Evolutionary conservation across 306 rosid genomes (phyloP).

Genomic region (Cucurbita argyrosperma): DNA sequence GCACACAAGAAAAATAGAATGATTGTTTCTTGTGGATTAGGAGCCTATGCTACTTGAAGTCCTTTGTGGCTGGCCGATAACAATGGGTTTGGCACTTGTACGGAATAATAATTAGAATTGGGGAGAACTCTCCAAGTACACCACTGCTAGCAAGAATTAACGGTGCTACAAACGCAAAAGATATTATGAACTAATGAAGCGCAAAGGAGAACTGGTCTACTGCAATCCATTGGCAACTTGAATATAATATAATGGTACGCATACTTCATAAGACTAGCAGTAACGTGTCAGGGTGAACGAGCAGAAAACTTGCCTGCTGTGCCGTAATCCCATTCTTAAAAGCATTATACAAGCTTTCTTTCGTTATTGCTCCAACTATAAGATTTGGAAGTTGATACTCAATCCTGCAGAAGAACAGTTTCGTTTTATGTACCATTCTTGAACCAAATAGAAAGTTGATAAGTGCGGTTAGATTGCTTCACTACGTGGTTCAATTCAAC

Average conservation of each 20-base stretch:
- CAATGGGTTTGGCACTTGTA: neutral
- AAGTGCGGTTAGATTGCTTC: neutral
- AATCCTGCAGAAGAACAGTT: slow-evolving; percentile 36
- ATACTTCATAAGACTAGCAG: neutral
- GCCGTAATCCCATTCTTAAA: slow-evolving; percentile 82
- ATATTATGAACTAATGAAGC: neutral
- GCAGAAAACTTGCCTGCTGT: slow-evolving; percentile 44
- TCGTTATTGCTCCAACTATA: slow-evolving; percentile 87
- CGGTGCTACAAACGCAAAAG: neutral
- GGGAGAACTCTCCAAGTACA: neutral
- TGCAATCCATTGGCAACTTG: neutral
- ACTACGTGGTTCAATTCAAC: neutral
- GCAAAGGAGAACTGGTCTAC: neutral
- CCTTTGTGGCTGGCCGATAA: neutral
- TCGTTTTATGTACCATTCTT: neutral
- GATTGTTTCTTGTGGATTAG: neutral
- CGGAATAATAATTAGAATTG: neutral
- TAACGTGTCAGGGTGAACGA: neutral
- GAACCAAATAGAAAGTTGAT: neutral
- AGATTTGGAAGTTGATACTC: slow-evolving; percentile 98
- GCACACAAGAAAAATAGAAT: neutral
- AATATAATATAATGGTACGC: neutral
- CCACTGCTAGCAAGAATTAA: neutral
- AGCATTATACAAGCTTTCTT: slow-evolving; percentile 90
- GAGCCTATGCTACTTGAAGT: neutral